Conservation (phyloP, 352 stramenopile genomes). For the Phytophthora macrochlamydospora region DNA sequence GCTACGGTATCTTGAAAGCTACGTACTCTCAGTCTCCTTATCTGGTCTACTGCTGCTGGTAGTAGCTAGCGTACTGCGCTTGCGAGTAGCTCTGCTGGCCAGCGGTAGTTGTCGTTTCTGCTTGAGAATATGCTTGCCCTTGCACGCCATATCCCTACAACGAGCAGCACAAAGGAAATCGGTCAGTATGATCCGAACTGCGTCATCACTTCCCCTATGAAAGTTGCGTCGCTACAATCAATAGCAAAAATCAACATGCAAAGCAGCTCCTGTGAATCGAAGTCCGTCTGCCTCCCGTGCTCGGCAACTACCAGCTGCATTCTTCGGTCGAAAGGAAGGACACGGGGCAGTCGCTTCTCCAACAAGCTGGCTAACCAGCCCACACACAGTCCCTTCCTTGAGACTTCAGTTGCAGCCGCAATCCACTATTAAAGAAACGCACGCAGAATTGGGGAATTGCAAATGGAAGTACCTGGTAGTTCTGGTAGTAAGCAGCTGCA, state of each 20-base stretch:
- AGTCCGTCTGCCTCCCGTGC: conserved; percentile 28
- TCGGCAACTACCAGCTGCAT: conserved; percentile 29
- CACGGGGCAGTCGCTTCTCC: conserved; percentile 30
- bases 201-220: conserved; percentile 12
- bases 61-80: conserved; percentile 73
- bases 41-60: conserved; percentile 48
- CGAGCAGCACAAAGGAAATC: conserved; percentile 12
- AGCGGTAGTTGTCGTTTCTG: conserved; percentile 28
- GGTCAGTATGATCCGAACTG: conserved; percentile 18
- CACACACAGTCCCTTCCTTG: conserved; percentile 16
- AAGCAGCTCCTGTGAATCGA: conserved; percentile 33
- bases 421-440: conserved; percentile 36
- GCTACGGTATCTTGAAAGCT: too few relatives aligned
- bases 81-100: conserved; percentile 48
- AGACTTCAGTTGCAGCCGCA: conserved; percentile 19
- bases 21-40: too few relatives aligned
- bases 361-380: conserved; percentile 18
- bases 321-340: conserved; percentile 32
- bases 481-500: conserved; percentile 71
- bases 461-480: conserved; percentile 70
- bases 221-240: conserved; percentile 14
- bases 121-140: conserved; percentile 53
- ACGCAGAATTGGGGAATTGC: conserved; percentile 22
- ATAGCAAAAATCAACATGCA: conserved; percentile 30
- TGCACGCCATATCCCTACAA: conserved; percentile 62